Conservation (phyloP, 2,329 filamentous ascomycete species). For the Neofusicoccum ribis region DNA sequence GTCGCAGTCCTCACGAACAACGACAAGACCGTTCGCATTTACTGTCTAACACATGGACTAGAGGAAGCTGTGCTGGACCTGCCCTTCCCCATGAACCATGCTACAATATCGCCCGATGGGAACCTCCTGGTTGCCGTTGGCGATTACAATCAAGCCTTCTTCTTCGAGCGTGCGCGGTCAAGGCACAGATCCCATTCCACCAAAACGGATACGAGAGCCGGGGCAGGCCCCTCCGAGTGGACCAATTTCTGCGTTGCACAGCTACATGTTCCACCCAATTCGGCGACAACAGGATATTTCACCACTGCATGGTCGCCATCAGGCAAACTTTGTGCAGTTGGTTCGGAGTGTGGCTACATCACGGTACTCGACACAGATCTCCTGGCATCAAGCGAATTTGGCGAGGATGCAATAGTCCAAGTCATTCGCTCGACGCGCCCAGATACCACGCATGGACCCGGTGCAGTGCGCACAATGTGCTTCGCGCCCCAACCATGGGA, state of each 20-base stretch:
- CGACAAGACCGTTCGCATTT: conserved; percentile 83
- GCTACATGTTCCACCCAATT: conserved; percentile 42
- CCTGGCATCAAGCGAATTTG: conserved; percentile 42
- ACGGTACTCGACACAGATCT: conserved; percentile 67
- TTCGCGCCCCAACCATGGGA: conserved; percentile 91
- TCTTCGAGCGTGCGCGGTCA: conserved; percentile 62
- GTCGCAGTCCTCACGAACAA: conserved; percentile 86
- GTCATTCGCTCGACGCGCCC: conserved; percentile 78
- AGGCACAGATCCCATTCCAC: conserved; percentile 20
- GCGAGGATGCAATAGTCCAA: conserved; percentile 67
- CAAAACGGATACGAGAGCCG: conserved; percentile 26
- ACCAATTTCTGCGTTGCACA: conserved; percentile 41
- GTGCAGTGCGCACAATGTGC: conserved; percentile 85
- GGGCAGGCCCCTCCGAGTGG: conserved; percentile 32
- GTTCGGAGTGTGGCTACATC: conserved; percentile 78
- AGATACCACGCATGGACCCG: conserved; percentile 58
- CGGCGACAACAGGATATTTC: conserved; percentile 62
- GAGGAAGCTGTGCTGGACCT: conserved; percentile 71
- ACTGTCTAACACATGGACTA: conserved; percentile 69
- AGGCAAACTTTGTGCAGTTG: conserved; percentile 70
- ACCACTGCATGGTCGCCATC: conserved; percentile 75
- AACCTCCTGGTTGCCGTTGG: conserved; percentile 78
- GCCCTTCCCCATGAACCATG: conserved; percentile 87
- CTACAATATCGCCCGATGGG: conserved; percentile 89
- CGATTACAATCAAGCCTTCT: conserved; percentile 82